Evolutionary conservation across 2,329 filamentous ascomycete species (phyloP).

Genomic region (Teratosphaeria nubilosa): DNA sequence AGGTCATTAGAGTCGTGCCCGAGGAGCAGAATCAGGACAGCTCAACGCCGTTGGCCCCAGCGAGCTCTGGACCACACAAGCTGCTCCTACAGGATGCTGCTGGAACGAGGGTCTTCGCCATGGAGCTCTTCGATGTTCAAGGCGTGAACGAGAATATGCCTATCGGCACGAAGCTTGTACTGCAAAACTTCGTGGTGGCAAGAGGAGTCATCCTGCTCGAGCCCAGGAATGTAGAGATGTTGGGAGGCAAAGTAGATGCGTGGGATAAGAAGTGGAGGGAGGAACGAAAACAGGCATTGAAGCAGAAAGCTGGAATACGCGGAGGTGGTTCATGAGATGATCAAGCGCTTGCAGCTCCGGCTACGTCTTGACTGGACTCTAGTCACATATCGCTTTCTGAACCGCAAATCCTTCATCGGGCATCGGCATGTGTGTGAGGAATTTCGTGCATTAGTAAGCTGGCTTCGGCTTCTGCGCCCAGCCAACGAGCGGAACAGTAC

Average conservation of each 20-base stretch:
- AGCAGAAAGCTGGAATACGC: conserved; percentile 32
- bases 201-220: conserved; percentile 73
- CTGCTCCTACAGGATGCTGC: conserved; percentile 71
- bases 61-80: conserved; percentile 55
- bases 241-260: conserved; percentile 80
- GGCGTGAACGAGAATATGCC: conserved; percentile 54
- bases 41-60: conserved; percentile 11
- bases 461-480: neutral
- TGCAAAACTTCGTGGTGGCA: conserved; percentile 58
- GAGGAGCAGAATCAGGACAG: conserved; percentile 27
- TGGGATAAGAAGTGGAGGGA: conserved; percentile 71
- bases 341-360: neutral
- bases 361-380: neutral
- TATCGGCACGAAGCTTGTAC: conserved; percentile 72
- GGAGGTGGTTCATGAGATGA: conserved; percentile 6
- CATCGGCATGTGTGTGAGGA: neutral
- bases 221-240: conserved; percentile 53
- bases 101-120: conserved; percentile 57
- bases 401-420: neutral
- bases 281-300: conserved; percentile 59
- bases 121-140: conserved; percentile 60
- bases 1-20: conserved; percentile 65
- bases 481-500: neutral
- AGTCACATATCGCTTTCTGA: neutral
- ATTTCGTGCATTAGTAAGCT: neutral